phyloP scores from a whole-genome alignment of 352 stramenopile genomes.

The Phytophthora macrochlamydospora region DNA sequence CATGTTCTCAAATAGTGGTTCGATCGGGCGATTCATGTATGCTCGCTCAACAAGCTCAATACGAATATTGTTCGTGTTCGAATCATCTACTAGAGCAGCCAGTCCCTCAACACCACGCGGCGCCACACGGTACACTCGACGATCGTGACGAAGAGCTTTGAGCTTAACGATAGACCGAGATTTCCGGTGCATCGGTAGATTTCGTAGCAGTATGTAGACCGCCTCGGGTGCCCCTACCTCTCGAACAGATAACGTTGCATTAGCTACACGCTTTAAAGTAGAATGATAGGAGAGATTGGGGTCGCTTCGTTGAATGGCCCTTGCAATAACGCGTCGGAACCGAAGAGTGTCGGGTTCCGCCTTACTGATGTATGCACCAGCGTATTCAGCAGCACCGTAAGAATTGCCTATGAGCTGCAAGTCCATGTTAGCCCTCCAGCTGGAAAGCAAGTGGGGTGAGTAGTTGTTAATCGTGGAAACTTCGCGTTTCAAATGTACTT shows the following conservation, averaged over 20 bases:
- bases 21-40: neutral
- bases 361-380: slow-evolving; percentile 30
- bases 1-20: slow-evolving; percentile 4
- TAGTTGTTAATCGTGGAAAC: slow-evolving; percentile 11
- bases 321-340: slow-evolving; percentile 9
- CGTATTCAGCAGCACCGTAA: slow-evolving; percentile 29
- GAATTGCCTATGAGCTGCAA: slow-evolving; percentile 26
- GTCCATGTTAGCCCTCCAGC: slow-evolving; percentile 32
- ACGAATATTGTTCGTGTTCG: neutral
- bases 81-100: neutral
- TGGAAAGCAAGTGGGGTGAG: neutral
- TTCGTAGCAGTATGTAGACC: neutral
- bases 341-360: neutral
- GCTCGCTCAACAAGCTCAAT: slow-evolving; percentile 7
- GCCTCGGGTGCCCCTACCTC: neutral
- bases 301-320: slow-evolving; percentile 3
- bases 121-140: slow-evolving; percentile 11
- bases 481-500: slow-evolving; percentile 4
- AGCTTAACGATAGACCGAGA: slow-evolving; percentile 6
- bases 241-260: neutral
- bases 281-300: neutral
- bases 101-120: neutral
- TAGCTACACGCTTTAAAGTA: neutral
- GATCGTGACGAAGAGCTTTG: slow-evolving; percentile 3
- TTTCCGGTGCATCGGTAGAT: slow-evolving; percentile 12